Percentiles rank a stretch among this genome's conserved stretches.
Conservation (phyloP, 2,329 filamentous ascomycete genomes). For the Colletotrichum gigasporum region DNA sequence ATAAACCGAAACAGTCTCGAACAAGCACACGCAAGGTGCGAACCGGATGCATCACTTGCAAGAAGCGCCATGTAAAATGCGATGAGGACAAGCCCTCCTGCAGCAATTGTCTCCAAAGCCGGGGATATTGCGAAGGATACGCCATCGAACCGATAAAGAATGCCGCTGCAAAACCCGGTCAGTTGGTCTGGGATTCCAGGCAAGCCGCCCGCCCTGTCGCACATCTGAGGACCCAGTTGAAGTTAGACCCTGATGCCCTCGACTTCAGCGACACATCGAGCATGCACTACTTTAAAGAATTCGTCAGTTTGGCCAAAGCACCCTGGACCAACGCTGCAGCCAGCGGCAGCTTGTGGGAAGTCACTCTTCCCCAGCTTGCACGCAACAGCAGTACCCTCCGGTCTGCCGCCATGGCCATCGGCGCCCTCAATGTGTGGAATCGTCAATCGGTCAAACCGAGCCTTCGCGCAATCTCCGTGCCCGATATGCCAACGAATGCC, state of each 20-base stretch:
- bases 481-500: not conserved
- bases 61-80: slow-evolving; percentile 33
- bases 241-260: slow-evolving; percentile 26
- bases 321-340: slow-evolving; percentile 41
- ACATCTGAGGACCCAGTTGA: slow-evolving; percentile 19
- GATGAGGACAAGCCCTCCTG: slow-evolving; percentile 33
- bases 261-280: slow-evolving; percentile 32
- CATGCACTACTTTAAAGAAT: slow-evolving; percentile 42
- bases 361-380: slow-evolving; percentile 42
- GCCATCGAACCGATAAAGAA: slow-evolving; percentile 24
- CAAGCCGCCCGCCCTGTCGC: slow-evolving; percentile 4
- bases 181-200: slow-evolving; percentile 38
- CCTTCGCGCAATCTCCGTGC: slow-evolving; percentile 26
- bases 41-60: slow-evolving; percentile 33
- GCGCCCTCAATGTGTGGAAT: slow-evolving; percentile 39
- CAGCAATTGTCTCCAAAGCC: slow-evolving; percentile 27
- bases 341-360: slow-evolving; percentile 38
- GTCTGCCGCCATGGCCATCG: slow-evolving; percentile 43
- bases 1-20: slow-evolving; percentile 26
- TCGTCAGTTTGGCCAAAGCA: slow-evolving; percentile 37
- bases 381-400: slow-evolving; percentile 38
- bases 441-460: slow-evolving; percentile 20
- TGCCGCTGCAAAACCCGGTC: slow-evolving; percentile 22
- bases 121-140: slow-evolving; percentile 33
- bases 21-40: slow-evolving; percentile 32